phyloP scores from a whole-genome alignment of 148 eudicot genomes.

The Drosera capensis region DNA sequence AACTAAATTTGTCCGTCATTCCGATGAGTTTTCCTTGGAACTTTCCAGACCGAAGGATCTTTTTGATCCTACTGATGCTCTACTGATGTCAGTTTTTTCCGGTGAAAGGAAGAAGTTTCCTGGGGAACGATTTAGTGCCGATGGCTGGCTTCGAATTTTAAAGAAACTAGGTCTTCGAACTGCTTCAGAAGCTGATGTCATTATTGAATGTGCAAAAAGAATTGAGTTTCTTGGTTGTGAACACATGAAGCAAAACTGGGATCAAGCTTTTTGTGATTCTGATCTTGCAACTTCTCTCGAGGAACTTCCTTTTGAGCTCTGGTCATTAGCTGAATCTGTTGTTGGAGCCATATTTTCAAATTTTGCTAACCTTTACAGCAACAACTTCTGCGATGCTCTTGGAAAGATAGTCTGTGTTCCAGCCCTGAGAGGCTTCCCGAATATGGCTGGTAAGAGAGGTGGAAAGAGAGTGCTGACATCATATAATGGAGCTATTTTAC shows the following conservation, averaged over 20 bases:
- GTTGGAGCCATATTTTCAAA: slow-evolving; percentile 69
- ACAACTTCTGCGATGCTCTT: slow-evolving; percentile 65
- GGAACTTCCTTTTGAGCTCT: slow-evolving; percentile 64
- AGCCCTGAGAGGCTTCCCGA: slow-evolving; percentile 86
- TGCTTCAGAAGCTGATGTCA: slow-evolving; percentile 63
- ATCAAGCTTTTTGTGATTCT: slow-evolving; percentile 40
- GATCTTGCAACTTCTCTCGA: slow-evolving; percentile 28
- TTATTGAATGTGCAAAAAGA: slow-evolving; percentile 85
- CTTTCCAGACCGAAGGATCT: slow-evolving; percentile 67
- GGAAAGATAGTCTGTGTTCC: slow-evolving; percentile 89
- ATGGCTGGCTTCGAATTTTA: slow-evolving; percentile 75
- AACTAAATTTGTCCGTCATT: slow-evolving; percentile 60
- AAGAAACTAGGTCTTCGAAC: slow-evolving; percentile 71
- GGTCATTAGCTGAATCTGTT: slow-evolving; percentile 79
- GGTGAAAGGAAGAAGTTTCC: slow-evolving; percentile 81
- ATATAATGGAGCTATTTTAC: slow-evolving; percentile 63
- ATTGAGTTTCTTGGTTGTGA: slow-evolving; percentile 78
- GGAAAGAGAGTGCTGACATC: slow-evolving; percentile 83
- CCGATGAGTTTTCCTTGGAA: slow-evolving; percentile 57
- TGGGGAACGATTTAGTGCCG: slow-evolving; percentile 75
- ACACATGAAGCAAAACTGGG: slow-evolving; percentile 26
- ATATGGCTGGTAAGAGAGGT: slow-evolving; percentile 69
- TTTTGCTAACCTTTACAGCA: slow-evolving; percentile 88
- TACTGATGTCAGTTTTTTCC: slow-evolving; percentile 70
- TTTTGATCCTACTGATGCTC: slow-evolving; percentile 80